Evolutionary conservation across 768 basidiomycete genomes (phyloP), one percentile per base, ranked within the genome.

Genomic region (Tremella yokohamensis): DNA sequence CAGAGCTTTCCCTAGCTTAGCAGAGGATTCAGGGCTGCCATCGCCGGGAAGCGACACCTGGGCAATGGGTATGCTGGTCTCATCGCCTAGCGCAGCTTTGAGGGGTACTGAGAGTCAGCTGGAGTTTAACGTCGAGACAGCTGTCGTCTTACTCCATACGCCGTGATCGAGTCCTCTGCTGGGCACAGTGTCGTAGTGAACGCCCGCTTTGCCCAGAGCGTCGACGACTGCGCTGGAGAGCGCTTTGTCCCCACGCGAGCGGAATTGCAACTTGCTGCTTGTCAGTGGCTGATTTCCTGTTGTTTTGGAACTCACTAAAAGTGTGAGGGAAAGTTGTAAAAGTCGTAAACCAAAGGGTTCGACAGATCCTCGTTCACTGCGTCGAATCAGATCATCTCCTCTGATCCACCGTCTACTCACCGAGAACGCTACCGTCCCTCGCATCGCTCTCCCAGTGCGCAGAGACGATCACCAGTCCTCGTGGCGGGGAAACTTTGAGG

Each of bases 281-380:
- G 29, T 34, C 29, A 34, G 11, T 34, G 11, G 6, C 29, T 34
- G 29, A 34, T n/a, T n/a, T n/a, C n/a, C n/a, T n/a, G 29, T 11
- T 6, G 29, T 34, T 11, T 4, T 34, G 29, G 29, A 34, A 34
- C 29, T 34, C 29, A 34, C 29, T 34, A 75, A 42, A 58, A 71
- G 13, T 68, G 61, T 44, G 58, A 53, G 9, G 73, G 73, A 60
- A 75, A 75, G 19, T 60, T 60, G 40, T 70, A 68, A 51, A 71
- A 75, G 52, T 75, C 73, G 57, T 73, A 73, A 37, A 68, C 54
- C 18, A 75, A 57, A 2, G 71, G 71, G 45, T 75, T 75, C 7
- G 57, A 20, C 0, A 37, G 12, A 40, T 75, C 64, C 11, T 45
- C 61, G 48, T 73, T 73, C 51, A 75, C 71, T 70, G 48, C 42